Evolutionary conservation across 352 stramenopile genomes (phyloP).

Genomic region (Globisporangium nagaii): DNA sequence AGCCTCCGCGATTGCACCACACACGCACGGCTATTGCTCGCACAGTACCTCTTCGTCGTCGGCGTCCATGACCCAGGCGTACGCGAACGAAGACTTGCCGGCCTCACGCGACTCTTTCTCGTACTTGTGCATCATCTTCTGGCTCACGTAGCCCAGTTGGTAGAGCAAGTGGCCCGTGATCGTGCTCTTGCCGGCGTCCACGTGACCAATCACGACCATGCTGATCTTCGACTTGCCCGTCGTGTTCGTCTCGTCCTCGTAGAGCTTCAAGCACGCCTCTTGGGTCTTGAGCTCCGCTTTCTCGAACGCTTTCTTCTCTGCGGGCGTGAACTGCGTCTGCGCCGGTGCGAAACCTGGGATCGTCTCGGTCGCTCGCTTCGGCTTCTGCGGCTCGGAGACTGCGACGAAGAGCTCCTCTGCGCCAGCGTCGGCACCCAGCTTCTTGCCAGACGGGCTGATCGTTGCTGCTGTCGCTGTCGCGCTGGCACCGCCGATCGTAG

Average conservation of each 20-base stretch:
- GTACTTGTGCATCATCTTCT: constrained; percentile 89
- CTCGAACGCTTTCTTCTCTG: constrained; percentile 63
- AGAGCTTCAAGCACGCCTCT: constrained; percentile 34
- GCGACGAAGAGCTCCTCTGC: constrained; percentile 2
- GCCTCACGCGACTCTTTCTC: constrained; percentile 87
- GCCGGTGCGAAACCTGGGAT: constrained; percentile 23
- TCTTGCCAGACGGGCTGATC: constrained; percentile 3
- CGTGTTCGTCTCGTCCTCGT: constrained; percentile 33
- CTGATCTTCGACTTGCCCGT: constrained; percentile 82
- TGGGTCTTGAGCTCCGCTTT: constrained; percentile 69
- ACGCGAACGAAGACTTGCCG: constrained; percentile 94
- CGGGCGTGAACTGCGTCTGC: constrained; percentile 44
- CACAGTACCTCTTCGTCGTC: constrained; percentile 61
- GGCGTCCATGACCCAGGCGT: constrained; percentile 94
- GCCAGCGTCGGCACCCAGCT: neutral
- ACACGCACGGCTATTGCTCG: no score
- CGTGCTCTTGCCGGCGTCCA: constrained; percentile 97
- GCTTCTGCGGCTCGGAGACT: constrained; percentile 11
- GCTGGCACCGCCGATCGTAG: constrained; percentile 41
- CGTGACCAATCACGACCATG: constrained; percentile 96
- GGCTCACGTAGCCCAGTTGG: constrained; percentile 84
- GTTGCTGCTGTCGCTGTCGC: neutral
- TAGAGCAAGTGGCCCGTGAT: constrained; percentile 95
- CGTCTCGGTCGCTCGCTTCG: constrained; percentile 16
- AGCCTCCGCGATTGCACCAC: no score